A percentile compares a stretch with the other conserved stretches of the same genome.
phyloP scores from a whole-genome alignment of 179 eudicot genomes.

The Actinidia arguta region DNA sequence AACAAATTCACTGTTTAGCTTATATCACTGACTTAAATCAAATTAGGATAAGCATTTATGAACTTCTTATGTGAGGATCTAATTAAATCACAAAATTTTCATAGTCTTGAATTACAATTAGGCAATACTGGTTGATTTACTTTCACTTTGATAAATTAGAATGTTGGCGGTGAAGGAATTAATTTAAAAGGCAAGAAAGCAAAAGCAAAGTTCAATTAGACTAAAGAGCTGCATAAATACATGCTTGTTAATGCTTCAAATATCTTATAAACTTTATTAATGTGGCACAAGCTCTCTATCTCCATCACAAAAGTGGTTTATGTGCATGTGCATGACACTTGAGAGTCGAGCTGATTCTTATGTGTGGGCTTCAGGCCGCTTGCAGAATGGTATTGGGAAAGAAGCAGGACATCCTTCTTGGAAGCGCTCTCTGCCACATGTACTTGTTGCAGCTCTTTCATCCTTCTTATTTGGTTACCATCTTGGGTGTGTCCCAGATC shows the following conservation, averaged over 20 bases:
- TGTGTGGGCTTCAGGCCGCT: constrained; percentile 44
- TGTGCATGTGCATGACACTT: neutral
- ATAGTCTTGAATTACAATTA: neutral
- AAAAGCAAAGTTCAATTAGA: neutral
- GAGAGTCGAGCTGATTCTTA: constrained; percentile 19
- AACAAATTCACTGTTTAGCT: neutral
- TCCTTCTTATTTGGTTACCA: constrained; percentile 90
- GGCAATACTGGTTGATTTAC: neutral
- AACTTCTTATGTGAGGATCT: neutral
- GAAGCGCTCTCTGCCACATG: constrained; percentile 77
- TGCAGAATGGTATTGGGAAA: constrained; percentile 49
- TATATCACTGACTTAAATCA: neutral
- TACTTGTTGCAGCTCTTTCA: constrained; percentile 74
- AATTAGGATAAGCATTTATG: neutral
- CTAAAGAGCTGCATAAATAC: neutral
- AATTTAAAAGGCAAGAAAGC: neutral
- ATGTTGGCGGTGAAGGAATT: neutral
- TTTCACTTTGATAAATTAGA: neutral
- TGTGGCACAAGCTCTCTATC: neutral
- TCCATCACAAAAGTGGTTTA: neutral
- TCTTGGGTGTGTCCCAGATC: constrained; percentile 68
- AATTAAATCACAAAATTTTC: neutral
- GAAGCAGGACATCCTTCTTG: constrained; percentile 74
- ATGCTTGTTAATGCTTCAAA: neutral
- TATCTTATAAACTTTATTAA: constrained; percentile 5